These are phyloP conservation scores for Peziza echinospora DNA, from an alignment of 495 filamentous ascomycete species.

Conservation along the genomic window DNA sequence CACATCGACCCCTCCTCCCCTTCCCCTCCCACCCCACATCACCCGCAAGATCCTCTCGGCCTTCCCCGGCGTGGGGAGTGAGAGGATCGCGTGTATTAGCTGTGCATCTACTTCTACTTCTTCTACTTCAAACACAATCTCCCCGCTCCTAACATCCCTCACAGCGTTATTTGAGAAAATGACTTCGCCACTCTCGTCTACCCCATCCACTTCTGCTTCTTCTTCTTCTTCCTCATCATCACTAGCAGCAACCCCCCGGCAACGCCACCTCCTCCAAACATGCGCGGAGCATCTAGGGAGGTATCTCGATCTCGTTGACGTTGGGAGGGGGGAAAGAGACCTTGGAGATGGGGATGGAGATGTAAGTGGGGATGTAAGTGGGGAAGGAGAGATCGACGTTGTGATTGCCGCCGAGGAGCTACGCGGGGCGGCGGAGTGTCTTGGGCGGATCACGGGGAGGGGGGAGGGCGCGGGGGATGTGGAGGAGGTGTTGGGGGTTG, in stretches of 20 bases:
- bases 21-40: too few relatives aligned
- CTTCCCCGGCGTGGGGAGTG: too few relatives aligned
- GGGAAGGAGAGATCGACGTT: conserved; percentile 32
- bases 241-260: conserved; percentile 73
- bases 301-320: conserved; percentile 35
- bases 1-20: too few relatives aligned
- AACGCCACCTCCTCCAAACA: conserved; percentile 53
- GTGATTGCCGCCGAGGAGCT: conserved; percentile 84
- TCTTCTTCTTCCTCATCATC: too few relatives aligned
- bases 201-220: too few relatives aligned
- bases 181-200: too few relatives aligned
- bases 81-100: too few relatives aligned
- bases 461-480: conserved; percentile 72
- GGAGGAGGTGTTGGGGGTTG: conserved; percentile 87
- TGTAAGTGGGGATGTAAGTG: not conserved
- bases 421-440: conserved; percentile 53
- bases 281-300: conserved; percentile 46
- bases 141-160: too few relatives aligned
- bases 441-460: conserved; percentile 71
- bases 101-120: too few relatives aligned
- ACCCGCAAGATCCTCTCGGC: too few relatives aligned
- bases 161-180: too few relatives aligned
- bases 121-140: too few relatives aligned
- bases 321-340: conserved; percentile 1
- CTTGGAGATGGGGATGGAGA: not conserved